Base-by-base conservation (phyloP, 768 basidiomycete genomes). In the Lepiota brunneoincarnata region DNA sequence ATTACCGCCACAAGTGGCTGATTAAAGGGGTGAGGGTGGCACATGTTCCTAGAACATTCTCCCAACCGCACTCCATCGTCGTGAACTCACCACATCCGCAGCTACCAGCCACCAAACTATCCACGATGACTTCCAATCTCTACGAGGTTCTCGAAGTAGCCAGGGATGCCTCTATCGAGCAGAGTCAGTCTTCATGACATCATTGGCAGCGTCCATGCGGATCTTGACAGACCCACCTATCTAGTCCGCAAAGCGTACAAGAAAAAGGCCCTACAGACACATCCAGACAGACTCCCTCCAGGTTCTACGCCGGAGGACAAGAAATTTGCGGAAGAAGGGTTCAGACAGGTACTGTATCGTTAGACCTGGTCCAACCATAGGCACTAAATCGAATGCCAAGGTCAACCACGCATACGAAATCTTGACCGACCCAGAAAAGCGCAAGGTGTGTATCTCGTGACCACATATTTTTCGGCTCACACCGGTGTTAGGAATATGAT, bases 351-450 rank as follows among this genome's bases (percentile, higher is more conserved):
- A 41, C 39, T 38, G 35, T 31, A 36, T 50, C 20, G 11, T 28
- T 54, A n/a, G 26, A n/a, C 18, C 23, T 14, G 17, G 14, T 7
- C 14, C 10, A 31, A 26, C n/a, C 23, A 50, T 12, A 17, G 23
- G 14, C 31, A 39, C 53, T 61, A 35, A 61, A 31, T 9, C 53
- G 49, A 43, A 17, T 41, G 34, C 47, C 17, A 43, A 90, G 85
- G 79, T 90, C 41, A 87, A 84, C 60, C 86, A 89, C 57, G 88
- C 89, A 24, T 91, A 90, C 61, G 89, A 91, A 64, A 79, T 92
- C 2, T 68, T 92, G 50, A 82, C 65, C 47, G 82, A 92, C 61
- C 61, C 78, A 1, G 68, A 77, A 49, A 90, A 79, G 54, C 81
- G 87, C 47, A 75, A 71, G 61, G 78, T 84, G 61, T 50, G 77